phyloP scores from a whole-genome alignment of 2,329 filamentous ascomycete species.

The Chaetomiaceae sp. region DNA sequence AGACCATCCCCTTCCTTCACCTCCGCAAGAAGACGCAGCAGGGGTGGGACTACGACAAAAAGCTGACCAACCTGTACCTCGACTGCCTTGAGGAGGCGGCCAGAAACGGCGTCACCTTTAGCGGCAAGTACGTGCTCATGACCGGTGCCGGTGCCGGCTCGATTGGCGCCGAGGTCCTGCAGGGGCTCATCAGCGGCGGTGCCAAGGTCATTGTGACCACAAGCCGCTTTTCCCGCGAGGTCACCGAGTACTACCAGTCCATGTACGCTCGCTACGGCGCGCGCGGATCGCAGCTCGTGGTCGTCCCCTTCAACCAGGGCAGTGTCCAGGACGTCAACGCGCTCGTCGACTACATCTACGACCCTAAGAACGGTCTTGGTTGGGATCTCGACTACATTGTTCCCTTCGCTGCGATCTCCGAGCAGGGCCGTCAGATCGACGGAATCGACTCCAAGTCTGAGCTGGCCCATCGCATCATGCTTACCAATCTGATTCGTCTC shows the following conservation, averaged over 20 bases:
- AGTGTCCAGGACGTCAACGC: constrained; percentile 98
- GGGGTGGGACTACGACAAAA: constrained; percentile 99
- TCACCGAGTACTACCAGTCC: constrained; percentile 98
- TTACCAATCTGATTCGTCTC: constrained; percentile 92
- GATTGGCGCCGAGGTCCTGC: constrained; percentile 93
- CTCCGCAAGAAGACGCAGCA: constrained; percentile 90
- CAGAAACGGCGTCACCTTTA: constrained; percentile 80
- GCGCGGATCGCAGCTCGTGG: constrained; percentile 91
- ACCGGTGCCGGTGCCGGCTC: constrained; percentile 96
- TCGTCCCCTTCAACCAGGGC: constrained; percentile 98
- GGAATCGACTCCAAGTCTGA: constrained; percentile 96
- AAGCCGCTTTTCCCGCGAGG: constrained; percentile 90
- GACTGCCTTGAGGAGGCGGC: constrained; percentile 89
- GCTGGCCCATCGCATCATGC: constrained; percentile 96
- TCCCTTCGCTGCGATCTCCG: constrained; percentile 94
- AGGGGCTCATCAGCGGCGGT: constrained; percentile 92
- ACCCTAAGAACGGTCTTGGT: constrained; percentile 89
- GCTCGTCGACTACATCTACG: constrained; percentile 92
- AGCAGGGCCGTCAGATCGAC: constrained; percentile 97
- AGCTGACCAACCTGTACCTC: constrained; percentile 87
- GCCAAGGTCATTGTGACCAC: constrained; percentile 97
- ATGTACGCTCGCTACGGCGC: constrained; percentile 96
- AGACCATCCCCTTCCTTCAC: constrained; percentile 97
- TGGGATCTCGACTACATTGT: constrained; percentile 98
- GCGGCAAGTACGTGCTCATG: constrained; percentile 95